Conservation (phyloP, 352 stramenopile genomes). For the Phytopythium aichiense region DNA sequence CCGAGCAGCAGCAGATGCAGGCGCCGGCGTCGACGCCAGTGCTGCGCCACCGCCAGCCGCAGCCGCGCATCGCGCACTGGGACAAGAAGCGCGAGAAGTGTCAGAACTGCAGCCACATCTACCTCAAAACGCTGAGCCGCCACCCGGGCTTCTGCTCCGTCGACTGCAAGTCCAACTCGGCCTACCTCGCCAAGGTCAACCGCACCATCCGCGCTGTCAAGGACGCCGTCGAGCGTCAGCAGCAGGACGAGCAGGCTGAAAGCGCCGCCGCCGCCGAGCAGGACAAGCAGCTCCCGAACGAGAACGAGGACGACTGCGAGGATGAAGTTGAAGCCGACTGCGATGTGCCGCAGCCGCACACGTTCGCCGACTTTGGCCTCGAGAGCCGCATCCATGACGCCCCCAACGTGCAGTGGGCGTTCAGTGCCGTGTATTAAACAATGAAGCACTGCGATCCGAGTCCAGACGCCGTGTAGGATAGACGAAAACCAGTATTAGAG, state of each 20-base stretch:
- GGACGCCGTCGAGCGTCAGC: conserved; percentile 48
- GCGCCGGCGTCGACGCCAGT: too few relatives aligned
- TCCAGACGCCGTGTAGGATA: conserved; percentile 9
- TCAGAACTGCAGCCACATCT: conserved; percentile 81
- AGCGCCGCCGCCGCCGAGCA: conserved; percentile 4
- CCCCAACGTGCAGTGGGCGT: conserved; percentile 71
- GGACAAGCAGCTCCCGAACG: background rate
- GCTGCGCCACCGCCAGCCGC: background rate
- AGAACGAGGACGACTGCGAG: conserved; percentile 8
- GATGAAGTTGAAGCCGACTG: conserved; percentile 10
- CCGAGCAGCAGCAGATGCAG: too few relatives aligned
- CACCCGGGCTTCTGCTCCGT: conserved; percentile 79
- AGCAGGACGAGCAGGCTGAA: conserved; percentile 24
- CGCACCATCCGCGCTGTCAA: conserved; percentile 79
- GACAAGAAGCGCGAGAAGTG: conserved; percentile 87
- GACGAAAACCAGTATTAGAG: conserved; percentile 15
- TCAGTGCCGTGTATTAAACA: conserved; percentile 69
- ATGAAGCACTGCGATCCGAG: background rate
- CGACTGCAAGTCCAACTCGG: conserved; percentile 87
- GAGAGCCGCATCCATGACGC: conserved; percentile 53
- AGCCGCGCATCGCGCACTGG: conserved; percentile 60
- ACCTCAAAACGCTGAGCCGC: conserved; percentile 79
- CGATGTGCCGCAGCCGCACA: conserved; percentile 27
- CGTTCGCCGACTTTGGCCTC: conserved; percentile 74
- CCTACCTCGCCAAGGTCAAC: conserved; percentile 81